These are phyloP conservation scores for Tribonema minus DNA, from an alignment of 108 stramenopile genomes.

Conservation along the genomic window DNA sequence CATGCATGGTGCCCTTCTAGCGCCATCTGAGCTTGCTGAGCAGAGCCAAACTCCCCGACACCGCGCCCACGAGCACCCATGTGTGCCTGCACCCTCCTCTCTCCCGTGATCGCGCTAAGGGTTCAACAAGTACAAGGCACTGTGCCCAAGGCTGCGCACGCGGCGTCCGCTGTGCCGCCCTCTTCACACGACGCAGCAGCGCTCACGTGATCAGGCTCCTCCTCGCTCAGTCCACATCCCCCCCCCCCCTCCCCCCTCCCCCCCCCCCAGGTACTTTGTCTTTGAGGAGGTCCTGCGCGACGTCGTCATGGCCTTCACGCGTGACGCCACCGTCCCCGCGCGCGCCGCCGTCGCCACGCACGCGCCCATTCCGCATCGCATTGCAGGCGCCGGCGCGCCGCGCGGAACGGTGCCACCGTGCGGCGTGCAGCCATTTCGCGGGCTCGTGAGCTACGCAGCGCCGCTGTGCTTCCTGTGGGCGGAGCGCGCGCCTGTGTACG, in stretches of 20 bases:
- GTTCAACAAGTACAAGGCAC: too few relatives aligned
- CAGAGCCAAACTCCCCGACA: too few relatives aligned
- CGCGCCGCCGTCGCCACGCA: constrained; percentile 10
- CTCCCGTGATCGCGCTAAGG: too few relatives aligned
- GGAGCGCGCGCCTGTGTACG: constrained; percentile 42
- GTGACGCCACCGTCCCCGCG: constrained; percentile 15
- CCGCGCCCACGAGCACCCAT: too few relatives aligned
- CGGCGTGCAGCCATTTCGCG: constrained; percentile 50
- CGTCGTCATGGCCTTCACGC: constrained; percentile 22
- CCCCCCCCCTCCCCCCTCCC: neutral
- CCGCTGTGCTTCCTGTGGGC: constrained; percentile 47
- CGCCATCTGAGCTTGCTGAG: too few relatives aligned
- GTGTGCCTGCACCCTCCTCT: too few relatives aligned
- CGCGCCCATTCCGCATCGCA: constrained; percentile 2
- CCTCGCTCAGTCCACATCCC: neutral
- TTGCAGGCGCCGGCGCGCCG: neutral
- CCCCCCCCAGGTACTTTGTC: neutral
- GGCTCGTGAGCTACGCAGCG: constrained; percentile 47
- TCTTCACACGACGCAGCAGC: too few relatives aligned
- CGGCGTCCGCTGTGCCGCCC: too few relatives aligned
- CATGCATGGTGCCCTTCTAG: too few relatives aligned
- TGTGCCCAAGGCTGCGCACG: too few relatives aligned
- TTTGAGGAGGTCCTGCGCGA: constrained; percentile 16
- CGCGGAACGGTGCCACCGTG: constrained; percentile 1
- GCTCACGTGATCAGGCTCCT: constrained; percentile 6